These are phyloP conservation scores for Adenanthera pavonina DNA, from an alignment of 306 rosid genomes.

Conservation along the genomic window DNA sequence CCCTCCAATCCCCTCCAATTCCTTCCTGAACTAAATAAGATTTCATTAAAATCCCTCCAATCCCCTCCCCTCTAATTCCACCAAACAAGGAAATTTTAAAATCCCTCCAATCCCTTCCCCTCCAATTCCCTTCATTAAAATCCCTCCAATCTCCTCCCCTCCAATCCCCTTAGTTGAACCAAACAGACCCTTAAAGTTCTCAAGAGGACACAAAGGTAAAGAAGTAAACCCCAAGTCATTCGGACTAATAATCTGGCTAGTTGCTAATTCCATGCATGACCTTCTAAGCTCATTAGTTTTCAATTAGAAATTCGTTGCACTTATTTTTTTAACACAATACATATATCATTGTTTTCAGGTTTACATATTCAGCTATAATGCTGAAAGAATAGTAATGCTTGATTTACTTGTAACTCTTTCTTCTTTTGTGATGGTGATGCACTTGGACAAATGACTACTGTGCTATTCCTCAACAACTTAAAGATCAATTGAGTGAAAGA, in stretches of 20 bases:
- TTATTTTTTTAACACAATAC: neutral
- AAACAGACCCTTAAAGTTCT: too few species aligned
- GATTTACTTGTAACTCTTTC: constrained; percentile 33
- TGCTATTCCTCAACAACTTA: constrained; percentile 90
- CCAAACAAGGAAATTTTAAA: too few species aligned
- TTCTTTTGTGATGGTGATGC: constrained; percentile 35
- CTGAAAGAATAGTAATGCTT: constrained; percentile 6
- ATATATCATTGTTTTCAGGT: constrained; percentile 17
- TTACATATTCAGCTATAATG: constrained; percentile 23
- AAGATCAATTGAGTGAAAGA: constrained; percentile 88
- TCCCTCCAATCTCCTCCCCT: too few species aligned
- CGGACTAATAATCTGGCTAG: neutral
- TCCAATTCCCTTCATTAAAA: too few species aligned
- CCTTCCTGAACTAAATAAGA: too few species aligned
- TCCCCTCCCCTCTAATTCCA: too few species aligned
- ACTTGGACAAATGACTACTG: constrained; percentile 88
- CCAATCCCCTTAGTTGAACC: too few species aligned
- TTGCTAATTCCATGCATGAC: neutral
- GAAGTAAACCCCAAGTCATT: neutral
- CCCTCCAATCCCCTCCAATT: too few species aligned
- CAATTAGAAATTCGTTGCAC: neutral
- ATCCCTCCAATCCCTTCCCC: too few species aligned
- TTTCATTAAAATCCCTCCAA: too few species aligned
- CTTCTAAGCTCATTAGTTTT: neutral
- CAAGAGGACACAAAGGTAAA: constrained; percentile 18